These are phyloP conservation scores for Saccharomyces hybrid DNA, from an alignment of 1,139 yeast species.

Conservation along the genomic window DNA sequence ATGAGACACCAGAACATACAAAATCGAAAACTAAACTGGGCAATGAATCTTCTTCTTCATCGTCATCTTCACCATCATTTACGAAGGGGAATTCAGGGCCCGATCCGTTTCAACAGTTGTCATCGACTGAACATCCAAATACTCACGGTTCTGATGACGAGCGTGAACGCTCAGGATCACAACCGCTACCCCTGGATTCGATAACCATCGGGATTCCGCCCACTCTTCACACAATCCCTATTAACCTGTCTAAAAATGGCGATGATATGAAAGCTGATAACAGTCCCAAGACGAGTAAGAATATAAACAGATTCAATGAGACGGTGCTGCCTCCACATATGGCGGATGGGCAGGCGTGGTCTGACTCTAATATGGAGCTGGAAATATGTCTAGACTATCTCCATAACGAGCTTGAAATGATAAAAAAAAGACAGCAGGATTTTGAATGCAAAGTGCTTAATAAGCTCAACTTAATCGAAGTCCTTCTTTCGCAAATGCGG, in stretches of 20 bases:
- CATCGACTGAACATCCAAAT: neutral
- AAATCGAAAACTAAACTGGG: neutral
- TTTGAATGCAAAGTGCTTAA: neutral
- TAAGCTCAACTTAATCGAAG: neutral
- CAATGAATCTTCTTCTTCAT: conserved; percentile 1
- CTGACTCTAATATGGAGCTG: neutral
- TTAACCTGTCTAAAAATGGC: neutral
- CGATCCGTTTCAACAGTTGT: neutral
- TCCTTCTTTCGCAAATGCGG: neutral
- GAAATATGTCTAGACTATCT: neutral
- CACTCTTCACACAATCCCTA: neutral
- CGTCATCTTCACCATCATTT: neutral
- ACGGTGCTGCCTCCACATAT: neutral
- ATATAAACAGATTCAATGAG: neutral
- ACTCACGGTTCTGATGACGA: neutral
- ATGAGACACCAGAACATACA: conserved; percentile 1
- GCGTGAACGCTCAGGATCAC: neutral
- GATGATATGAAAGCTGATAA: neutral
- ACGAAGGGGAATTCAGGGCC: neutral
- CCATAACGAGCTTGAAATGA: neutral
- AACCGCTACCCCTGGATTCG: conserved; percentile 14
- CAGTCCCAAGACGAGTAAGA: neutral
- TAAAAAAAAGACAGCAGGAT: neutral
- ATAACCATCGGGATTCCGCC: conserved; percentile 13
- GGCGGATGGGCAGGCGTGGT: neutral